Evolutionary conservation across 2,329 filamentous ascomycete species (phyloP).

Genomic region (Metarhizium robertsii): DNA sequence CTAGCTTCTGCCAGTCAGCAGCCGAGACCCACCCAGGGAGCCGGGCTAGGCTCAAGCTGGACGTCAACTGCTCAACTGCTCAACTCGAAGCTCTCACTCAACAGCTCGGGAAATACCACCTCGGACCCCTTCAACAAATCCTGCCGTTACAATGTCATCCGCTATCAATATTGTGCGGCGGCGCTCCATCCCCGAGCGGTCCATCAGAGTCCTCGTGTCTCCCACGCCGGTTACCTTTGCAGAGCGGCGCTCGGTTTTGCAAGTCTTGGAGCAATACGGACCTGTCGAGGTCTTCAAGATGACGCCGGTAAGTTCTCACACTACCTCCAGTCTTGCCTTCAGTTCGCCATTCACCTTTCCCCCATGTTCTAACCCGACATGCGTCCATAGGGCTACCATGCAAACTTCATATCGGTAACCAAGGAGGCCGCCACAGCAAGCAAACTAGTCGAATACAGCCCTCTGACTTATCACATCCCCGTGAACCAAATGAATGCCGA

Average conservation of each 20-base stretch:
- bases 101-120: no score
- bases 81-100: no score
- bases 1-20: not conserved
- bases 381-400: conserved; percentile 30
- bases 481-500: conserved; percentile 16
- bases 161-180: conserved; percentile 5
- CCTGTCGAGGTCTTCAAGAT: conserved; percentile 43
- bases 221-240: conserved; percentile 41
- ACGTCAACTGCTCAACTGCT: no score
- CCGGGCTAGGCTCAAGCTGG: no score
- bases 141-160: conserved; percentile 6
- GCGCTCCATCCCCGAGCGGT: conserved; percentile 20
- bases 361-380: not conserved
- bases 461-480: conserved; percentile 35
- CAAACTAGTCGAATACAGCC: conserved; percentile 33
- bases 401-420: conserved; percentile 42
- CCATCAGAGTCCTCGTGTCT: conserved; percentile 41
- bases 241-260: conserved; percentile 46
- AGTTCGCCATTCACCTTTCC: not conserved
- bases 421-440: conserved; percentile 28
- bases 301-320: conserved; percentile 10
- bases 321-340: no score
- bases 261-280: conserved; percentile 39
- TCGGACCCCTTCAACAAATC: not conserved
- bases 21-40: not conserved